Evolutionary conservation across 228 moss, liverwort and hornwort species (phyloP).

Genomic region (Sphagnum magellanicum): DNA sequence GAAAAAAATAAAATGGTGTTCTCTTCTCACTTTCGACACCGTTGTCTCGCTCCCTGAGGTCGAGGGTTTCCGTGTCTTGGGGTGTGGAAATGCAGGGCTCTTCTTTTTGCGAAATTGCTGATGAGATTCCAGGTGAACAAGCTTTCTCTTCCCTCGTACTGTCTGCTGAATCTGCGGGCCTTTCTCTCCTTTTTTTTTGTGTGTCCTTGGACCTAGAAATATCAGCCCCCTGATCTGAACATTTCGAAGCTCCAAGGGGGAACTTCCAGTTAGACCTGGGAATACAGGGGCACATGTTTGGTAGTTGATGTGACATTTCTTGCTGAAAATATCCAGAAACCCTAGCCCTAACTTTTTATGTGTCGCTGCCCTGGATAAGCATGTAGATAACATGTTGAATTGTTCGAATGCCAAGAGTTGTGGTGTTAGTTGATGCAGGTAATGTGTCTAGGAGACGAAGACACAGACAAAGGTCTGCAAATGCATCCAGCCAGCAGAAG

Average conservation of each 20-base stretch:
- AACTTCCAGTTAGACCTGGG: background rate
- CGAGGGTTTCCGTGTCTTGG: too few relatives aligned
- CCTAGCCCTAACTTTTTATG: background rate
- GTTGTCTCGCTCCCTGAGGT: too few relatives aligned
- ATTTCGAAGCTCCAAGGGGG: background rate
- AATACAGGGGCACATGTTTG: background rate
- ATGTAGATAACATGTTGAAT: background rate
- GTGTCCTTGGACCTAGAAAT: too few relatives aligned
- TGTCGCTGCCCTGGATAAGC: background rate
- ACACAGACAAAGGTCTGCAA: constrained; percentile 24
- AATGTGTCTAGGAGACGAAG: constrained; percentile 19
- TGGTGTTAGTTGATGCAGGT: background rate
- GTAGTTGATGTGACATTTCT: background rate
- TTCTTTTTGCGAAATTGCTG: too few relatives aligned
- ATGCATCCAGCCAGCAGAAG: constrained; percentile 11
- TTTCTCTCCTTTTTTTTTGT: too few relatives aligned
- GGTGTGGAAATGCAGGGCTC: too few relatives aligned
- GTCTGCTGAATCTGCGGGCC: too few relatives aligned
- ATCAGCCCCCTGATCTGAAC: too few relatives aligned
- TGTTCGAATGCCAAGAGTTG: background rate
- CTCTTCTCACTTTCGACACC: too few relatives aligned
- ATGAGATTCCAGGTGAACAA: too few relatives aligned
- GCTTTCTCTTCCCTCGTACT: too few relatives aligned
- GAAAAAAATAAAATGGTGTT: too few relatives aligned
- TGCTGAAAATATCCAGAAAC: background rate